Evolutionary conservation across 345 rosid species (phyloP), one percentile per base, ranked within the genome.

Genomic region (Ricinus communis): DNA sequence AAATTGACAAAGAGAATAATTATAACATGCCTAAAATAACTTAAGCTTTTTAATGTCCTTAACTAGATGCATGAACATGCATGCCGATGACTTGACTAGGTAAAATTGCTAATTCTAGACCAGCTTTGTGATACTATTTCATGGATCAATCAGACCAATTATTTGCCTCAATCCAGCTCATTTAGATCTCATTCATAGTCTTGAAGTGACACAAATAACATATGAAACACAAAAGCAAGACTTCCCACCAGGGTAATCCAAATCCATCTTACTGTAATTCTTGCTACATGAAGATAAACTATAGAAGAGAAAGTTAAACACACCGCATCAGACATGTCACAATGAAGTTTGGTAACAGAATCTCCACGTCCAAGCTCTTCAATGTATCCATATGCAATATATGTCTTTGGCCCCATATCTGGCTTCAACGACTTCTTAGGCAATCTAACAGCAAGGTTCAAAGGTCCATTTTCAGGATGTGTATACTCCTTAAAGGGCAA

Each of bases 251-350:
- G 5, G n/a, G 5, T 60, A 10, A 5, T 31, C 21, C 45, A 14
- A 16, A 12, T 33, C 40, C 45, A 60, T 61, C 4, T 61, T 9
- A 5, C 5, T 38, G 1, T n/a, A n/a, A n/a, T n/a, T n/a, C n/a
- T n/a, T n/a, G n/a, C 14, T n/a, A n/a, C n/a, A n/a, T 62, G 21
- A 7, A 36, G 2, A 25, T 38, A 45, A 57, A 73, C 43, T 14
- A 54, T 7, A 22, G 22, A 64, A 70, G 58, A 71, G 43, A 43
- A 49, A 30, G 65, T 27, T 30, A 63, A 72, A 61, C 77, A 70
- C 82, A 93, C 96, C 85, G 92, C 92, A 83, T 91, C 98, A 73
- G 92, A 89, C 92, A 88, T 85, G 84, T 89, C 92, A 72, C 87
- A 91, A 2, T 93, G 98, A 74, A 93, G 93, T 82, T 91, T 91